Percentiles rank a stretch among this genome's conserved stretches.
Evolutionary conservation across 139 green algal genomes (phyloP).

Genomic region (Picochlorum sp.): DNA sequence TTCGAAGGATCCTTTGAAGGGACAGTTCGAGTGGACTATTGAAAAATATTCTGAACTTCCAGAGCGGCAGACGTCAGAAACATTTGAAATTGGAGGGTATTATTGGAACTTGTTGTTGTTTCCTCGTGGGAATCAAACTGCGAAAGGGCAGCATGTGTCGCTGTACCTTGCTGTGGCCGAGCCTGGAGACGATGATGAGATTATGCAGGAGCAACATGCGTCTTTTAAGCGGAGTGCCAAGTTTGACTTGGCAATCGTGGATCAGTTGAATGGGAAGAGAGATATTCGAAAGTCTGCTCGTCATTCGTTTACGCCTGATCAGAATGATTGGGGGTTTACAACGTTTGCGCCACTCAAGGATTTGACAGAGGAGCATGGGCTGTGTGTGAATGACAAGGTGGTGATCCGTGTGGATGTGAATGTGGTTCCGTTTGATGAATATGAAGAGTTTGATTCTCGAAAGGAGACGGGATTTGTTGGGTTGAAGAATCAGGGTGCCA

Average conservation of each 20-base stretch:
- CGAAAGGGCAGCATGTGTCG: not conserved
- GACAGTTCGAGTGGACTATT: conserved; percentile 21
- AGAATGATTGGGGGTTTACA: conserved; percentile 81
- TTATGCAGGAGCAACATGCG: conserved; percentile 33
- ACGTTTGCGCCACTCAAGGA: conserved; percentile 55
- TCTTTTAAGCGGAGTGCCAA: conserved; percentile 39
- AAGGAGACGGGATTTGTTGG: conserved; percentile 89
- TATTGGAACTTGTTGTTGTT: conserved; percentile 45
- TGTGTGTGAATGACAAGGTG: conserved; percentile 53
- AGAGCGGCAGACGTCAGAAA: conserved; percentile 44
- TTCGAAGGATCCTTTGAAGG: too few species aligned
- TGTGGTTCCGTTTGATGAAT: conserved; percentile 12
- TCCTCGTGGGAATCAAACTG: not conserved
- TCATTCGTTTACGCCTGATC: conserved; percentile 57
- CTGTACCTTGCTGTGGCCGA: conserved; percentile 53
- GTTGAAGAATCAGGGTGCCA: conserved; percentile 96
- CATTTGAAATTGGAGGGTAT: conserved; percentile 69
- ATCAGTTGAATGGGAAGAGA: conserved; percentile 43
- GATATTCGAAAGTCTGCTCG: conserved; percentile 54
- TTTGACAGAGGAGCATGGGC: conserved; percentile 49
- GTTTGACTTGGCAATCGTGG: conserved; percentile 75
- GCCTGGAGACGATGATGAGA: conserved; percentile 56
- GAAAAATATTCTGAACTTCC: conserved; percentile 4
- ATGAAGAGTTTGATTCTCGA: conserved; percentile 65
- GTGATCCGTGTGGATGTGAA: conserved; percentile 41